Evolutionary conservation across 2,329 filamentous ascomycete genomes (phyloP), one percentile per base, ranked within the genome.

Genomic region (Fusarium sterilihyphosum): DNA sequence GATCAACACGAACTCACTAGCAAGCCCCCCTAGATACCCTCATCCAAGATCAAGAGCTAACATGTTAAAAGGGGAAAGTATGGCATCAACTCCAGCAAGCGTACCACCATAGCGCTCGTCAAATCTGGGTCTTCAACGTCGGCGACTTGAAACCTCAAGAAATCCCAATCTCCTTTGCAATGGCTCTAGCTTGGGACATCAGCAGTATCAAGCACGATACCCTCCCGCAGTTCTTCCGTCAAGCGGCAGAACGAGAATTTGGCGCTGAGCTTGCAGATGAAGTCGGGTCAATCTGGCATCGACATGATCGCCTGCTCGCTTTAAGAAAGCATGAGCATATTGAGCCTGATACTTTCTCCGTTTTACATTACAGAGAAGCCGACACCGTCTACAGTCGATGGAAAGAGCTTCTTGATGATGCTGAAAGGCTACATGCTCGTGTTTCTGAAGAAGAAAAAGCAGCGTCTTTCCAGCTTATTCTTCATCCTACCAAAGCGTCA

Each of bases 81-180:
- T 80, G 79, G 85, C 81, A 91, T 63, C 88, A 92, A 69, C 85
- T 92, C 71, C 83, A 85, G n/a, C 81, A 88, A 29, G 88, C 90
- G 1, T 87, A 91, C 60, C 82, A 76, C 2, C 74, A 78, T 26
- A 78, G 79, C 5, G 89, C 88, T 4, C 82, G 85, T 37, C 83
- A 86, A 22, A 88, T 91, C 33, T 91, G 90, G 90, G 84, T 91
- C 26, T 88, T 91, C 68, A 92, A 92, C 47, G 88, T 91, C 3
- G 89, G 89, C 17, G 89, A 92, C 70, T 82, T 91, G 50, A 92
- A 91, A 74, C 88, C 88, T 1, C 82, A 88, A 26, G 88, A 90
- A 77, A 80, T 89, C 0, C 86, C 88, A 1, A 86, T 89, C 64
- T 86, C 84, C 33, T 88, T 89, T 75, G 88, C 86, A 71, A 84